phyloP scores from a whole-genome alignment of 2,329 filamentous ascomycete species.

The Paracoccidioides lutzii region DNA sequence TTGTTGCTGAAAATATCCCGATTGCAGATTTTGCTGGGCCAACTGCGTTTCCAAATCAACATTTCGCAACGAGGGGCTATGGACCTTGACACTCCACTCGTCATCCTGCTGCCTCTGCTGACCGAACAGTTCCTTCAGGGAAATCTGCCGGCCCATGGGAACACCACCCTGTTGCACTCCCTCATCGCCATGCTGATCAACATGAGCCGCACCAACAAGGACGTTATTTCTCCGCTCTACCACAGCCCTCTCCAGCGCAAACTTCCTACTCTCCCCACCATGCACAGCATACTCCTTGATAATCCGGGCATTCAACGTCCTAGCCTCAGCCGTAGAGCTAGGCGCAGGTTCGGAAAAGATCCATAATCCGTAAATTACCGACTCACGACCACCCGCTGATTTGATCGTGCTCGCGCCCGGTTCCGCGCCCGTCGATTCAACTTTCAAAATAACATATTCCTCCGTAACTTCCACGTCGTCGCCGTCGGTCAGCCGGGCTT shows the following conservation, averaged over 20 bases:
- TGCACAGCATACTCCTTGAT: slow-evolving; percentile 44
- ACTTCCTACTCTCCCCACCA: slow-evolving; percentile 38
- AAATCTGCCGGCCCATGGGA: slow-evolving; percentile 42
- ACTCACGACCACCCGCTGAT: slow-evolving; percentile 7
- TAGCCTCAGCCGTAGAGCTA: slow-evolving; percentile 40
- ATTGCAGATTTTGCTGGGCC: background rate
- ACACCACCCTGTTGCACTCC: slow-evolving; percentile 20
- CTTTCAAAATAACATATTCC: slow-evolving; percentile 48
- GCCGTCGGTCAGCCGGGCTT: slow-evolving; percentile 46
- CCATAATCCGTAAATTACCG: slow-evolving; percentile 47
- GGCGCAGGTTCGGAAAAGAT: slow-evolving; percentile 49
- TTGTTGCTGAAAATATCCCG: background rate
- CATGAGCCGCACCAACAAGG: slow-evolving; percentile 15
- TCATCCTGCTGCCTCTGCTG: slow-evolving; percentile 42
- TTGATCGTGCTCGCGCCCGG: slow-evolving; percentile 12
- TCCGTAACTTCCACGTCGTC: slow-evolving; percentile 52
- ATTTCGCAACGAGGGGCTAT: slow-evolving; percentile 20
- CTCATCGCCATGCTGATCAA: slow-evolving; percentile 17
- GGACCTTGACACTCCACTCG: slow-evolving; percentile 37
- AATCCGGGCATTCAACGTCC: slow-evolving; percentile 39
- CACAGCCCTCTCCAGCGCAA: slow-evolving; percentile 29
- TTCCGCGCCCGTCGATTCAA: slow-evolving; percentile 22
- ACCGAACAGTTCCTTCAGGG: slow-evolving; percentile 42
- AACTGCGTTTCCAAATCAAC: slow-evolving; percentile 10
- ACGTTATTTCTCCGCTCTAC: slow-evolving; percentile 16